A percentile compares a stretch with the other conserved stretches of the same genome.
These are phyloP conservation scores for Anthoceros angustus DNA, from an alignment of 225 moss, liverwort and hornwort species.

Conservation along the genomic window DNA sequence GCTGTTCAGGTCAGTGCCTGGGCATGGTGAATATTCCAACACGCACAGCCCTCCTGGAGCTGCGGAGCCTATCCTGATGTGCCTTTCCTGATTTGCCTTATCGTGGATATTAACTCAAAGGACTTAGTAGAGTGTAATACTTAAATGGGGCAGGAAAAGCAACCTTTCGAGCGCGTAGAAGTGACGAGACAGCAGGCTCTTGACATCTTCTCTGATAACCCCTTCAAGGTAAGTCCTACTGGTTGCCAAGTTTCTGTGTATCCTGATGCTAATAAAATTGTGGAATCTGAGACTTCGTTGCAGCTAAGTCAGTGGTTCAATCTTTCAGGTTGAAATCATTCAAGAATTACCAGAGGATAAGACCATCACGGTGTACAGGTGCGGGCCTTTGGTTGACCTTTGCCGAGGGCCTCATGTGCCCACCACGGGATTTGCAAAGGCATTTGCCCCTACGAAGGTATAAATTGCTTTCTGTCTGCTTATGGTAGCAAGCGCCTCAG, in stretches of 20 bases:
- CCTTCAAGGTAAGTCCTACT: slow-evolving; percentile 41
- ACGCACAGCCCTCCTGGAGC: neutral
- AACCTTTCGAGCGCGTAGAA: slow-evolving; percentile 85
- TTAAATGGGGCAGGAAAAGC: slow-evolving; percentile 36
- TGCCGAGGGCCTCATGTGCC: slow-evolving; percentile 95
- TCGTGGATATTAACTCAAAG: neutral
- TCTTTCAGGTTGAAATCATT: slow-evolving; percentile 64
- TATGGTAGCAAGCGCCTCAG: neutral
- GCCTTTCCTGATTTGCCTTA: neutral
- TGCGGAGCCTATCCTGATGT: neutral
- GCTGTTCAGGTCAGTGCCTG: slow-evolving; percentile 49
- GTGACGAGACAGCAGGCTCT: slow-evolving; percentile 69
- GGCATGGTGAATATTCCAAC: neutral
- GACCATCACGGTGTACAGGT: slow-evolving; percentile 87
- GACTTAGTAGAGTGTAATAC: neutral
- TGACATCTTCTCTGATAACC: slow-evolving; percentile 70
- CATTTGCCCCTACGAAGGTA: slow-evolving; percentile 72
- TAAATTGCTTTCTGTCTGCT: neutral
- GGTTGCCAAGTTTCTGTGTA: neutral
- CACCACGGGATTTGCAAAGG: slow-evolving; percentile 82
- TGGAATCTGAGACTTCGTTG: neutral
- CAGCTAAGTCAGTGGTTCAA: neutral
- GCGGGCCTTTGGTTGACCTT: slow-evolving; percentile 80
- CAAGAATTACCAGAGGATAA: slow-evolving; percentile 74
- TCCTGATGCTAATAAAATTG: neutral